These are phyloP conservation scores for Drechslerella stenobrocha DNA, from an alignment of 2,329 filamentous ascomycete species.

Conservation along the genomic window DNA sequence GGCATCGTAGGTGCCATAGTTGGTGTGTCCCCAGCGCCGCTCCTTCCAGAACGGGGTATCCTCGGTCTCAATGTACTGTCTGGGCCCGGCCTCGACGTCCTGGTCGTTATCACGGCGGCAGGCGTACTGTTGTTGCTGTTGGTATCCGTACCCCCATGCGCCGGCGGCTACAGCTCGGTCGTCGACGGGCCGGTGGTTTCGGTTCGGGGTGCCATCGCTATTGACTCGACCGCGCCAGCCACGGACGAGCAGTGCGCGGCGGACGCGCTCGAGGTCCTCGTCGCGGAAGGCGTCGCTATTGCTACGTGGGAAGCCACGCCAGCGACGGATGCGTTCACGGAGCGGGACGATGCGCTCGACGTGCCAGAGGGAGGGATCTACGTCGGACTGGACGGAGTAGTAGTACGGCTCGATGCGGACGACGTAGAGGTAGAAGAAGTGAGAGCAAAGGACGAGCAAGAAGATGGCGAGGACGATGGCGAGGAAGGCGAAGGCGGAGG, in stretches of 20 bases:
- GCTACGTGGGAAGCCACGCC: slow-evolving; percentile 16
- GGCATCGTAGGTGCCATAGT: slow-evolving; percentile 34
- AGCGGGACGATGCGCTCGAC: slow-evolving; percentile 43
- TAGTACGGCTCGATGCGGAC: slow-evolving; percentile 33
- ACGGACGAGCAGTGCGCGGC: slow-evolving; percentile 21
- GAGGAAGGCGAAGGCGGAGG: slow-evolving; percentile 40
- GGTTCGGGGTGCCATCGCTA: slow-evolving; percentile 39
- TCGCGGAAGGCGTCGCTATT: slow-evolving; percentile 40
- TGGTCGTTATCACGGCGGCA: neutral
- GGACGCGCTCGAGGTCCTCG: slow-evolving; percentile 43
- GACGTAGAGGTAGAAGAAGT: slow-evolving; percentile 47
- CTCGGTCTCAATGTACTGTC: slow-evolving; percentile 40
- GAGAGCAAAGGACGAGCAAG: slow-evolving; percentile 31
- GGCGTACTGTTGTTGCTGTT: neutral
- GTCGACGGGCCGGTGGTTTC: slow-evolving; percentile 32
- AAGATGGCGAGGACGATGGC: slow-evolving; percentile 36
- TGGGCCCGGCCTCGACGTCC: slow-evolving; percentile 28
- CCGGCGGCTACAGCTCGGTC: slow-evolving; percentile 35
- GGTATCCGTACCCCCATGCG: slow-evolving; percentile 13
- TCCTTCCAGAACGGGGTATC: slow-evolving; percentile 47
- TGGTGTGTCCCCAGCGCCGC: slow-evolving; percentile 32
- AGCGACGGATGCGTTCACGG: slow-evolving; percentile 32
- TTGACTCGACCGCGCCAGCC: slow-evolving; percentile 43
- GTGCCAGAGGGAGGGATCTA: slow-evolving; percentile 46
- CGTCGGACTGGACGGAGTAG: slow-evolving; percentile 43